Evolutionary conservation across 177 flowering plant genomes (phyloP), one percentile per base, ranked within the genome.

Genomic region (Tripterygium wilfordii): DNA sequence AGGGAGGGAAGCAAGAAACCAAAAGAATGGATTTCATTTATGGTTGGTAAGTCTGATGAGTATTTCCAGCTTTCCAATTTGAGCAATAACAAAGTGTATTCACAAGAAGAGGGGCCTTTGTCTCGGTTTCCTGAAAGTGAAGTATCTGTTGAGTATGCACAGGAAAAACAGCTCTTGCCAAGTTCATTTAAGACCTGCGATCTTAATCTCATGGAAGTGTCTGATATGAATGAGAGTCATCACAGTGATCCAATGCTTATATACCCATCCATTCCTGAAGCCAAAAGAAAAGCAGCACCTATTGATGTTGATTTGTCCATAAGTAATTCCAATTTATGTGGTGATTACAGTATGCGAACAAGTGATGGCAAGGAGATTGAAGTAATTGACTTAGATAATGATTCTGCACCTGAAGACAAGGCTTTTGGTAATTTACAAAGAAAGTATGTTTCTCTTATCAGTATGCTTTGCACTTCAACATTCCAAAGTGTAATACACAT

Each of bases 161-260:
- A 85, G 66, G 92, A 79, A 60, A 88, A 78, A 63, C 84, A 76
- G 64, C 67, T 72, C 33, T 69, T 85, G 45, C 77, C 88, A 1
- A 67, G 66, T 62, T 76, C 91, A 18, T 87, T 75, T 56, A 87
- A 85, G 70, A 85, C 81, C 15, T 83, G 84, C 57, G 98, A 91
- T 56, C 92, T 88, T 52, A 88, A 91, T 70, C 83, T 83, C 16
- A 67, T 74, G 67, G 90, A 72, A 65, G 62, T 55, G 56, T 63
- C 84, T 65, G 87, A 88, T 48, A 37, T 66, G 23, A 63, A 65
- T 55, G 91, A 81, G 45, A 69, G 48, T 58, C 79, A 66, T 53
- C 70, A 58, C 27, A 48, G 42, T 49, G 68, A 58, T 57, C 65
- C 60, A 8, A 42, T 60, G 45, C 41, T 65, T 47, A 29, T 57